Evolutionary conservation across 768 basidiomycete species (phyloP).

Genomic region (Candolleomyces aberdarensis): DNA sequence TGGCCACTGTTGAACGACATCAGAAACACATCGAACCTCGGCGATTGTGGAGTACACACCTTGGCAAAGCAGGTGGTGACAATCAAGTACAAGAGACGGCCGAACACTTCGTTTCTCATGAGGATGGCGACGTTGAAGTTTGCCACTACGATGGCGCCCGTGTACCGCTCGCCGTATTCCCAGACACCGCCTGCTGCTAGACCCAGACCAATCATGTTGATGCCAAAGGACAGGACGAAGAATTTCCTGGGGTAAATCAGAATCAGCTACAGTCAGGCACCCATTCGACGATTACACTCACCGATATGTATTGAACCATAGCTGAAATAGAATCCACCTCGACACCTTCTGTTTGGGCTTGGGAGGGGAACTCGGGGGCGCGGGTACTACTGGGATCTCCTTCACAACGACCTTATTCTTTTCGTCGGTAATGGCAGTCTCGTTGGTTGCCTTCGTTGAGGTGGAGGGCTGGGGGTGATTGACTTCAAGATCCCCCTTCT

Average conservation of each 20-base stretch:
- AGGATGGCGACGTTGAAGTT: conserved; percentile 71
- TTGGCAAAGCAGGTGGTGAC: conserved; percentile 72
- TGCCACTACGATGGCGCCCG: conserved; percentile 66
- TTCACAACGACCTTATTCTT: conserved; percentile 36
- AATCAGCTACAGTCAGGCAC: neutral
- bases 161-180: conserved; percentile 57
- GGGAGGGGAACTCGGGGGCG: conserved; percentile 36
- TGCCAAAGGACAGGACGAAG: conserved; percentile 55
- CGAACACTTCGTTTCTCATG: conserved; percentile 77
- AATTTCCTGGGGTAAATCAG: conserved; percentile 48
- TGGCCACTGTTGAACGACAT: conserved; percentile 50
- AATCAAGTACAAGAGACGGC: conserved; percentile 61
- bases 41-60: conserved; percentile 29
- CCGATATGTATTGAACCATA: conserved; percentile 78
- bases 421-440: conserved; percentile 26
- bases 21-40: neutral
- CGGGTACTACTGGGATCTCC: conserved; percentile 28
- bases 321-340: conserved; percentile 52
- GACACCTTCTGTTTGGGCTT: conserved; percentile 56
- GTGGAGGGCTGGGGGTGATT: conserved; percentile 19
- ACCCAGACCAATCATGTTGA: conserved; percentile 62
- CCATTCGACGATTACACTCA: conserved; percentile 20
- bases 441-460: neutral
- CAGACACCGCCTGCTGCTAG: conserved; percentile 64
- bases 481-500: conserved; percentile 55